Conservation (phyloP, 1,139 yeast species). For the Scheffersomyces segobiensis region DNA sequence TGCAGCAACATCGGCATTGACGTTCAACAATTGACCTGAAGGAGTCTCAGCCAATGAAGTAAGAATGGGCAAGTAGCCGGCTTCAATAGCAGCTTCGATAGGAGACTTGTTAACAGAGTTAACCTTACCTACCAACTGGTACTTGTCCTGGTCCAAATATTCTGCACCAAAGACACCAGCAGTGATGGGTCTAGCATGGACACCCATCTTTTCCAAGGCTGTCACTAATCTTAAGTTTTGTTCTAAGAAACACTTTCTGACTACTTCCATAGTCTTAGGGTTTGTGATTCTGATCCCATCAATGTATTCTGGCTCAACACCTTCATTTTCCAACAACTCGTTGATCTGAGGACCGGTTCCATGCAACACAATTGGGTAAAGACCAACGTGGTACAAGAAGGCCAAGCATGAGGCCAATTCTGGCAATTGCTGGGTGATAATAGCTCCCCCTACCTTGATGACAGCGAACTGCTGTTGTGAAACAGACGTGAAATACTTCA, state of each 20-base stretch:
- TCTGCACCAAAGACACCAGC: constrained; percentile 97
- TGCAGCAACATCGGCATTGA: constrained; percentile 98
- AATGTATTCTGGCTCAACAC: constrained; percentile 92
- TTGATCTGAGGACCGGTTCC: constrained; percentile 99
- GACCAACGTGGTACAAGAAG: constrained; percentile 93
- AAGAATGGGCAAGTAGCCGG: constrained; percentile 94
- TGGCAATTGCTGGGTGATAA: constrained; percentile 89
- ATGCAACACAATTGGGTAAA: constrained; percentile 93
- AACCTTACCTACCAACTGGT: constrained; percentile 90
- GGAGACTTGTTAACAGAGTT: constrained; percentile 85
- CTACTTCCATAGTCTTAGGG: constrained; percentile 92
- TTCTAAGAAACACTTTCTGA: constrained; percentile 90
- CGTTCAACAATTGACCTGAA: constrained; percentile 94
- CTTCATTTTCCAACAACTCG: constrained; percentile 87
- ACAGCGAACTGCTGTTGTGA: constrained; percentile 97
- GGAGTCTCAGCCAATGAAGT: constrained; percentile 96
- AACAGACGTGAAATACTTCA: constrained; percentile 94
- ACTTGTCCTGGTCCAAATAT: constrained; percentile 85
- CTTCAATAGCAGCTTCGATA: constrained; percentile 90
- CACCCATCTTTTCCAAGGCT: constrained; percentile 94
- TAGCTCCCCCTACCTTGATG: constrained; percentile 98
- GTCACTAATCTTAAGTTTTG: constrained; percentile 93
- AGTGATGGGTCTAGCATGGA: constrained; percentile 96
- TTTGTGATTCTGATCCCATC: constrained; percentile 98
- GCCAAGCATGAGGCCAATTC: constrained; percentile 96